Base-by-base conservation (phyloP, 495 filamentous ascomycete species). In the Collariella sp. region DNA sequence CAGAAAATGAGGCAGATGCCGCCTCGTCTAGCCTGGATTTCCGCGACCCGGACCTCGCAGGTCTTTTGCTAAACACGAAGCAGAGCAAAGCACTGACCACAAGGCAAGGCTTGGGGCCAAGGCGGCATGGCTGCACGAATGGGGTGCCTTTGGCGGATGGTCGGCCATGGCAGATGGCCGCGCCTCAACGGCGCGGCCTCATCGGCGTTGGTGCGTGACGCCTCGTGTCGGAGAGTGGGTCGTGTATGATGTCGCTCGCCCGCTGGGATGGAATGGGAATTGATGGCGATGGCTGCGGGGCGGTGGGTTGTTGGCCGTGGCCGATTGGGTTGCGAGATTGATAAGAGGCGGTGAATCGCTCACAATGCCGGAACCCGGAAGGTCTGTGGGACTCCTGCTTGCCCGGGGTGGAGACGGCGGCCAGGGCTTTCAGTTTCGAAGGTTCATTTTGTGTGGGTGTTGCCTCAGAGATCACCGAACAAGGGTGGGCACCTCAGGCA, bases 301-400 rank as follows among this genome's bases (percentile, higher is more conserved):
- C 19, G 47, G 26, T 33, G 22, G 3, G 44, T 11, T 10, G 24
- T 22, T 20, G 29, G 5, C 16, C 23, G 47, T 22, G 34, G 34
- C 6, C n/a, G 35, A n/a, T 50, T 35, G 20, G 10, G 43, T 24
- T 46, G 26, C 26, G 4, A 9, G 26, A 16, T 18, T 5, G 26
- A 23, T 19, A 24, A 55, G 53, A 55, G 46, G 53, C 53, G 53
- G 53, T 55, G 53, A 55, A 55, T 38, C 29, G 46, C 24, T 20
- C 18, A 31, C 44, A 48, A 55, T 55, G 52, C 44, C 52, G 52
- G 52, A 55, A 55, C 44, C 45, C 52, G 52, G 52, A 48, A 41
- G 16, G 34, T 55, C 43, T 35, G 52, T 43, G 52, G 24, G n/a
- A n/a, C n/a, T n/a, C n/a, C 52, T 44, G 33, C 23, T 48, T 23